A percentile compares a stretch with the other conserved stretches of the same genome.
Conservation (phyloP, 768 basidiomycete genomes). For the Lactarius hengduanensis region DNA sequence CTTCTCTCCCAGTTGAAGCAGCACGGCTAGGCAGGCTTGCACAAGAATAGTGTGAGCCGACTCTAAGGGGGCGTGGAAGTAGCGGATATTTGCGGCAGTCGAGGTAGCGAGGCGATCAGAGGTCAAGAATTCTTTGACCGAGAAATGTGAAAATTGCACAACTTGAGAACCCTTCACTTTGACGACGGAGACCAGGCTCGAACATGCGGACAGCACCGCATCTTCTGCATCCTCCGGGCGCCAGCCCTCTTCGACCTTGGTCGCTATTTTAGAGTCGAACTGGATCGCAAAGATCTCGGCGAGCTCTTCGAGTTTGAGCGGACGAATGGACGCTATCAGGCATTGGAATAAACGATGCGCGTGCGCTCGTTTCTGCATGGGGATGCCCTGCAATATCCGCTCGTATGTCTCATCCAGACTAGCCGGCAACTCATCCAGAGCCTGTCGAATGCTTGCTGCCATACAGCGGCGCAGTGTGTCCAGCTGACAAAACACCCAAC, state of each 20-base stretch:
- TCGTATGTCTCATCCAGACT: constrained; percentile 6
- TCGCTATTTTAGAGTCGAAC: neutral
- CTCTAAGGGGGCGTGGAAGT: neutral
- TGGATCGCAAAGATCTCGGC: neutral
- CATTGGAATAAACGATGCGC: constrained; percentile 10
- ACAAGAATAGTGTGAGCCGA: neutral
- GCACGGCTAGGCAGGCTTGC: neutral
- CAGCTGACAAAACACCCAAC: constrained; percentile 9
- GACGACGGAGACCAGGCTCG: constrained; percentile 1
- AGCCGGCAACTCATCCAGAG: neutral
- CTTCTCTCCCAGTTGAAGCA: neutral
- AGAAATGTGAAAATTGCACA: constrained; percentile 7
- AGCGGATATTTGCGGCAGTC: neutral
- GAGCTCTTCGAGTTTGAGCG: constrained; percentile 5
- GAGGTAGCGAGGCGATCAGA: neutral
- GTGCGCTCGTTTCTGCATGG: neutral
- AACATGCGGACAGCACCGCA: neutral
- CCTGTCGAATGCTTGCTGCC: neutral
- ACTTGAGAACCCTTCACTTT: neutral
- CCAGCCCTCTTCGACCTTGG: neutral
- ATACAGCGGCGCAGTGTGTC: neutral
- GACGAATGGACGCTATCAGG: neutral
- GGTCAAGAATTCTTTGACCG: constrained; percentile 5
- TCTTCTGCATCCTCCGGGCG: neutral
- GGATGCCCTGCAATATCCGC: neutral